phyloP scores from a whole-genome alignment of 352 stramenopile genomes.

The Phytophthora fragariae region DNA sequence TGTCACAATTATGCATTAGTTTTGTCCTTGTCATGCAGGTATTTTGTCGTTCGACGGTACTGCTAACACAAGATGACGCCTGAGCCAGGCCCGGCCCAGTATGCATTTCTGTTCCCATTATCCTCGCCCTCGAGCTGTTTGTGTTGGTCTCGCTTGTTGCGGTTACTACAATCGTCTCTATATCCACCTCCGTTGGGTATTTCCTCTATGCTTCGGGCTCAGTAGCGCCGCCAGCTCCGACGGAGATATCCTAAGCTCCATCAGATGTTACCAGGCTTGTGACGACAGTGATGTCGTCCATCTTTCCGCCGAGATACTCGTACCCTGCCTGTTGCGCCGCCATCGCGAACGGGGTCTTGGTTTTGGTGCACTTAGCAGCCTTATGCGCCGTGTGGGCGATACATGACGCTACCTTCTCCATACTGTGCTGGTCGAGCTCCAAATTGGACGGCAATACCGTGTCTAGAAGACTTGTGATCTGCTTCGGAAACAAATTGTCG shows the following conservation, averaged over 20 bases:
- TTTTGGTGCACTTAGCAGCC: conserved; percentile 74
- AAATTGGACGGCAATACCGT: conserved; percentile 63
- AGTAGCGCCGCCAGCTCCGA: conserved; percentile 3
- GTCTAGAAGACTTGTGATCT: conserved; percentile 82
- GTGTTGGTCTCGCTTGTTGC: conserved; percentile 3
- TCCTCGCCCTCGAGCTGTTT: not conserved
- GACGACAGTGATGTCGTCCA: conserved; percentile 93
- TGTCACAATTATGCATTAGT: too few relatives aligned
- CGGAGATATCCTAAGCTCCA: conserved; percentile 8
- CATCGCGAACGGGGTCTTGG: conserved; percentile 77
- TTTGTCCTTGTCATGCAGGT: too few relatives aligned
- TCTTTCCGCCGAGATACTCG: conserved; percentile 87
- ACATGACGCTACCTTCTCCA: conserved; percentile 82
- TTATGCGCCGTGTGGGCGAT: conserved; percentile 87
- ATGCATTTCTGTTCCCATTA: not conserved
- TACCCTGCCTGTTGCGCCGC: conserved; percentile 79
- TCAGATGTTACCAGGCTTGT: conserved; percentile 66
- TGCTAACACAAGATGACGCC: too few relatives aligned
- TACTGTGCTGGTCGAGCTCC: conserved; percentile 60
- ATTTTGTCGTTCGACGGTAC: too few relatives aligned
- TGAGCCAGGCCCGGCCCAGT: not conserved
- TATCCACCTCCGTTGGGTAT: conserved; percentile 17
- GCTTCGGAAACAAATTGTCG: conserved; percentile 94
- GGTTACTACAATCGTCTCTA: conserved; percentile 23
- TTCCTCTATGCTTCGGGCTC: not conserved